These are phyloP conservation scores for Lignosus rhinocerotis DNA, from an alignment of 1,284 basidiomycete species.

Conservation along the genomic window DNA sequence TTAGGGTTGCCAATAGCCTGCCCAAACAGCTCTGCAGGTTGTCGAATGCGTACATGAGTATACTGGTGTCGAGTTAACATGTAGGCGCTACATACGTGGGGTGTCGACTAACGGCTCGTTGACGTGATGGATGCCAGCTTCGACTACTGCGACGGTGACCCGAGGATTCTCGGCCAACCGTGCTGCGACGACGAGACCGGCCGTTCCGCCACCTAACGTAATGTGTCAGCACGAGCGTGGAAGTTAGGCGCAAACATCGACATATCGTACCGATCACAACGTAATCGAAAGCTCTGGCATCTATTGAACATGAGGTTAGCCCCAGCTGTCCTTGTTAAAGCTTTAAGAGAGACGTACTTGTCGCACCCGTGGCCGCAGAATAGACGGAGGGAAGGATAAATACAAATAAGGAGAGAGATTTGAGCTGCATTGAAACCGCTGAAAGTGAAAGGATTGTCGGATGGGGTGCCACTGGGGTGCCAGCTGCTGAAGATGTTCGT, in stretches of 20 bases:
- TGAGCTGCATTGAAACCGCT: no score
- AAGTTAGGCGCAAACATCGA: not conserved
- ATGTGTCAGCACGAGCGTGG: not conserved
- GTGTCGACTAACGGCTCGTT: constrained; percentile 20
- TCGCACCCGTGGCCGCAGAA: not conserved
- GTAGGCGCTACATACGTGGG: constrained; percentile 6
- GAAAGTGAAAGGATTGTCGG: not conserved
- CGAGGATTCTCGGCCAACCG: constrained; percentile 12
- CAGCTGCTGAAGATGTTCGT: not conserved
- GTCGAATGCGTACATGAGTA: no score
- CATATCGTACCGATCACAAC: not conserved
- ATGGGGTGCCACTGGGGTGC: not conserved
- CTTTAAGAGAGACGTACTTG: not conserved
- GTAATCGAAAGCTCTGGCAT: constrained; percentile 1
- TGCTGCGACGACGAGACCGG: constrained; percentile 9
- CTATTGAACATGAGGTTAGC: not conserved
- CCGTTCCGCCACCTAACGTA: constrained; percentile 5
- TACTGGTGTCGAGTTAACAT: no score
- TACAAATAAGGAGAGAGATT: no score
- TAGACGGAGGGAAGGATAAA: no score
- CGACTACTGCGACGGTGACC: constrained; percentile 19
- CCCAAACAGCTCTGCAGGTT: constrained; percentile 5
- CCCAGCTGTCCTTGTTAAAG: not conserved
- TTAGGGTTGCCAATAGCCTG: constrained; percentile 15
- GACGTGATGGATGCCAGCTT: constrained; percentile 18